Evolutionary conservation across 345 rosid species (phyloP).

Genomic region (Camelina hispida): DNA sequence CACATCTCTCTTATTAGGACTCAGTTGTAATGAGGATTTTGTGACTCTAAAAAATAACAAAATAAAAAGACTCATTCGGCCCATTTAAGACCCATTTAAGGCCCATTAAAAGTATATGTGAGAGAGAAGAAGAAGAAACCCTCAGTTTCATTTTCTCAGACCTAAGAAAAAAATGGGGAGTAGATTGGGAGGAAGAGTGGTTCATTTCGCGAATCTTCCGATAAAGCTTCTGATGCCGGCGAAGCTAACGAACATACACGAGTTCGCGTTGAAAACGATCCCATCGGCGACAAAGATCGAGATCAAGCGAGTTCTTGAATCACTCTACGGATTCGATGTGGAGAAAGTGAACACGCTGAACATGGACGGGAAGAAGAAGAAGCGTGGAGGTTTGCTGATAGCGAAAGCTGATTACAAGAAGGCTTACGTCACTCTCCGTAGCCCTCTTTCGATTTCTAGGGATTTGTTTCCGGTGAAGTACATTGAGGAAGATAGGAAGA

Average conservation of each 20-base stretch:
- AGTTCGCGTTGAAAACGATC: conserved; percentile 78
- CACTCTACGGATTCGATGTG: conserved; percentile 88
- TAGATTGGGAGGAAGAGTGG: conserved; percentile 77
- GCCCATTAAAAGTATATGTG: background rate
- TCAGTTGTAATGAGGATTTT: conserved; percentile 29
- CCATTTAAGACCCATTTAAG: conserved; percentile 19
- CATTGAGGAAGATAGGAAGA: conserved; percentile 69
- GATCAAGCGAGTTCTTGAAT: conserved; percentile 93
- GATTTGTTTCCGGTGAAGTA: conserved; percentile 66
- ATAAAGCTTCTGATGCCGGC: conserved; percentile 78
- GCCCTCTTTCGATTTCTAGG: conserved; percentile 67
- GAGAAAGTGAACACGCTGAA: conserved; percentile 85
- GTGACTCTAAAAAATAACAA: background rate
- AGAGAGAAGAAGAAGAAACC: background rate
- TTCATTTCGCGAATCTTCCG: conserved; percentile 84
- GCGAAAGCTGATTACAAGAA: conserved; percentile 93
- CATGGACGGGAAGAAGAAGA: conserved; percentile 96
- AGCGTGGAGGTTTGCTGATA: conserved; percentile 72
- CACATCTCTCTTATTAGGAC: background rate
- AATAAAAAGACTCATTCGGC: conserved; percentile 23
- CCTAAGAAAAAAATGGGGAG: conserved; percentile 55
- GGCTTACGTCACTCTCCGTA: conserved; percentile 73
- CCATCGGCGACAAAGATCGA: conserved; percentile 92
- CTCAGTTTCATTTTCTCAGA: background rate
- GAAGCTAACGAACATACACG: conserved; percentile 64